A percentile compares a stretch with the other conserved stretches of the same genome.
phyloP scores from a whole-genome alignment of 805 yeast genomes.

The Yamadazyma laniorum region DNA sequence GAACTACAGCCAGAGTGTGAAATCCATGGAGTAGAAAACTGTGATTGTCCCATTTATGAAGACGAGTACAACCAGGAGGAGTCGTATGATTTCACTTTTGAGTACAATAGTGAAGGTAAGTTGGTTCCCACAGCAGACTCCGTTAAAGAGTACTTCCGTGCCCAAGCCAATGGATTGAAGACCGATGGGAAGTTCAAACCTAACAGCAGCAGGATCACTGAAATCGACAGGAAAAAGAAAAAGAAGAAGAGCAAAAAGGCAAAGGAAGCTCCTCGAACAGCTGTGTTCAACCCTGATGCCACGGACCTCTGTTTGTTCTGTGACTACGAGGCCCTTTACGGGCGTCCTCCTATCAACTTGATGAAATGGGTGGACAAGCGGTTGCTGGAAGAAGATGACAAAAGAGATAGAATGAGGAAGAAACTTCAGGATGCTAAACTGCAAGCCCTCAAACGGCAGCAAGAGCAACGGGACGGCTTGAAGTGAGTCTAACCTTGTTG shows the following conservation, averaged over 20 bases:
- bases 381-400: conserved; percentile 22
- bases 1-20: conserved; percentile 38
- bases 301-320: conserved; percentile 43
- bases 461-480: too few species aligned
- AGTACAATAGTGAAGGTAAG: conserved; percentile 41
- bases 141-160: conserved; percentile 12
- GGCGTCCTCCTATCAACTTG: conserved; percentile 49
- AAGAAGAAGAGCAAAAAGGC: conserved; percentile 22
- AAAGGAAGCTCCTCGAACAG: background rate
- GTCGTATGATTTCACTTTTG: conserved; percentile 45
- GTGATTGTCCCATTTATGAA: conserved; percentile 25
- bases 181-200: conserved; percentile 8
- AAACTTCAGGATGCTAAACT: conserved; percentile 39
- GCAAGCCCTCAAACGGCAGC: conserved; percentile 27
- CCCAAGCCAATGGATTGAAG: conserved; percentile 6
- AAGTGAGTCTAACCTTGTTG: too few species aligned
- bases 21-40: conserved; percentile 24
- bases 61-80: conserved; percentile 32
- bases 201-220: conserved; percentile 20
- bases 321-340: conserved; percentile 52
- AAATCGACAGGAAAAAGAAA: conserved; percentile 12
- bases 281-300: conserved; percentile 12
- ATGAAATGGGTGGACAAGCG: conserved; percentile 48
- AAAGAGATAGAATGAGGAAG: conserved; percentile 34
- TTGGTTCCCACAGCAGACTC: conserved; percentile 37